These are phyloP conservation scores for Erodium maritimum DNA, from an alignment of 345 rosid genomes.

Conservation along the genomic window DNA sequence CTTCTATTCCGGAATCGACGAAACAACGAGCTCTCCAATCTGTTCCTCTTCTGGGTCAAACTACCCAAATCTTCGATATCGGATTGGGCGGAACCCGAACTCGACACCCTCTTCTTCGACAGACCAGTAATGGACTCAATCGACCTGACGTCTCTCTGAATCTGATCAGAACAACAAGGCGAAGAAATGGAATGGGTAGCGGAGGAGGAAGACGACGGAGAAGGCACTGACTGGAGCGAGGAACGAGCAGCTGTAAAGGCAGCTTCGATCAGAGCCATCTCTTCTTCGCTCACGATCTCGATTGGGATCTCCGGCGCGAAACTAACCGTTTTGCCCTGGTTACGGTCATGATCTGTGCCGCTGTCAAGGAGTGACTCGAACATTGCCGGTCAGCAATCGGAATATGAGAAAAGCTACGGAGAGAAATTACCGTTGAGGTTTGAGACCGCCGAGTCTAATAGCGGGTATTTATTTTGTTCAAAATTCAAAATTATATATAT, in stretches of 20 bases:
- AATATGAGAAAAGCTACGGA: too few relatives aligned
- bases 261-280: constrained; percentile 71
- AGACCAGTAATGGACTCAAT: constrained; percentile 22
- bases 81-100: constrained; percentile 9
- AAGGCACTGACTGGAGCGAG: constrained; percentile 7
- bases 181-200: too few relatives aligned
- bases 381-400: constrained; percentile 17
- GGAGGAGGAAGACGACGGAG: constrained; percentile 18
- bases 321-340: constrained; percentile 9
- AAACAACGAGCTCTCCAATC: constrained; percentile 21
- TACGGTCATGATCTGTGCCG: constrained; percentile 14
- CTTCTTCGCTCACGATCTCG: constrained; percentile 76
- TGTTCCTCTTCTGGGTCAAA: constrained; percentile 19
- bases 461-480: too few relatives aligned
- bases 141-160: constrained; percentile 21
- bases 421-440: too few relatives aligned
- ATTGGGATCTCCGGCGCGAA: constrained; percentile 34
- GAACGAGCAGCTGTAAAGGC: constrained; percentile 48
- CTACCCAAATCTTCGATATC: constrained; percentile 53
- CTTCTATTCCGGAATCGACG: constrained; percentile 35
- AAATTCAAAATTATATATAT: too few relatives aligned
- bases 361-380: constrained; percentile 27
- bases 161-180: too few relatives aligned
- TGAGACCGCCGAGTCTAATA: too few relatives aligned
- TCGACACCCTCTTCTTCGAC: constrained; percentile 28